A percentile compares a stretch with the other conserved stretches of the same genome.
phyloP scores from a whole-genome alignment of 805 yeast species.

The Yarrowia divulgata region DNA sequence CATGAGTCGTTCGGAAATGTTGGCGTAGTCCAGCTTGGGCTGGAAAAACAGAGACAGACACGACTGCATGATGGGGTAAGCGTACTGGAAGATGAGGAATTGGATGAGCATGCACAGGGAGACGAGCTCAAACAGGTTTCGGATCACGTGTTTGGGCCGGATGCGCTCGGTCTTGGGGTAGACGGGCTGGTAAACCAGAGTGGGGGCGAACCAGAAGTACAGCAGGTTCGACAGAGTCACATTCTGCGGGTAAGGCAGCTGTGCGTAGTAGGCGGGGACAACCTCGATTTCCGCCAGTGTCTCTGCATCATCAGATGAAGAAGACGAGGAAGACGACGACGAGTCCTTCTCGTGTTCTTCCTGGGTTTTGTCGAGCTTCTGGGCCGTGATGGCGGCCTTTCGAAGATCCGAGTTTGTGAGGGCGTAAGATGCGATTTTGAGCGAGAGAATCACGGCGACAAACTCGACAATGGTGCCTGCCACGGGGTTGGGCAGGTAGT shows the following conservation, averaged over 20 bases:
- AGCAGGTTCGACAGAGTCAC: slow-evolving; percentile 51
- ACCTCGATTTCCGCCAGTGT: slow-evolving; percentile 43
- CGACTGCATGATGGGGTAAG: slow-evolving; percentile 55
- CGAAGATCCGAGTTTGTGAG: slow-evolving; percentile 57
- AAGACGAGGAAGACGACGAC: slow-evolving; percentile 23
- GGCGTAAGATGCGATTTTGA: slow-evolving; percentile 55
- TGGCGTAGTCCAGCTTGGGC: slow-evolving; percentile 40
- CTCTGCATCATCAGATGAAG: slow-evolving; percentile 38
- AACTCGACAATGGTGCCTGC: slow-evolving; percentile 56
- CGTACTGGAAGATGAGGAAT: slow-evolving; percentile 54
- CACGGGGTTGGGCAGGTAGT: slow-evolving; percentile 52
- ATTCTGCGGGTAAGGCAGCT: slow-evolving; percentile 53
- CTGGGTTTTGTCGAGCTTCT: slow-evolving; percentile 7
- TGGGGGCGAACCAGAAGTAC: slow-evolving; percentile 57
- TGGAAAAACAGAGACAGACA: slow-evolving; percentile 43
- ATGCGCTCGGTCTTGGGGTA: slow-evolving; percentile 53
- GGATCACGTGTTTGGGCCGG: slow-evolving; percentile 49
- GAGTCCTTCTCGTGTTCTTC: slow-evolving; percentile 36
- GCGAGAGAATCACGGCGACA: slow-evolving; percentile 53
- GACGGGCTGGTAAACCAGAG: slow-evolving; percentile 58
- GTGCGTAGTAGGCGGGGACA: slow-evolving; percentile 50
- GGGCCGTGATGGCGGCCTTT: slow-evolving; percentile 46
- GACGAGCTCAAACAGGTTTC: slow-evolving; percentile 52
- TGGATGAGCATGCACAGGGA: slow-evolving; percentile 50
- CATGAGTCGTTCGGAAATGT: slow-evolving; percentile 52